Evolutionary conservation across 306 rosid species (phyloP), one percentile per base, ranked within the genome.

Genomic region (Quercus ilex): DNA sequence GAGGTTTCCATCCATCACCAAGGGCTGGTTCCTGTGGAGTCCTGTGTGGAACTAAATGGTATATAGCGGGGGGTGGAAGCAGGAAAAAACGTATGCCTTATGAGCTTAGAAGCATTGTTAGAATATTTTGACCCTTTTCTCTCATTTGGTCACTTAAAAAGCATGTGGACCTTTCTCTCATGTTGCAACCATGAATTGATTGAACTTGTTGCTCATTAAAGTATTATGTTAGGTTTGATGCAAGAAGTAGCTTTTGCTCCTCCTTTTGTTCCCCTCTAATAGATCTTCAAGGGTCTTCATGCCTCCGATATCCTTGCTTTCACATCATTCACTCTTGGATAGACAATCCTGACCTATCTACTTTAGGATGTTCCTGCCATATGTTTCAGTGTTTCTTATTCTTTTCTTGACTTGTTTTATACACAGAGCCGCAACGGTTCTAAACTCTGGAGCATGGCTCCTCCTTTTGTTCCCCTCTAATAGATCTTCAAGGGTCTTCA

Each of bases 31-130:
- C 92, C 89, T 91, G 98, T 81, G 93, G 97, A 1, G 84, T 91
- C 76, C 87, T 94, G 5, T 88, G 92, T 80, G 97, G 97, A 78
- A 89, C 97, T 73, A 94, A 91, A 85, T 94, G 98, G 97, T 94
- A 90, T 87, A 92, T 94, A 12, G 79, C 93, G 5, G 98, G 98
- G 74, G 97, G 98, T 69, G 98, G 97, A 88, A 92, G 93, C 92
- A 85, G 84, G 77, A 94, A 94, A 87, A 92, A 94, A 74, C 83
- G 98, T 94, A 92, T 57, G 97, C 81, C 81, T 82, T 65, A 14
- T 75, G 15, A 78, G 46, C 68, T 56, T 33, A 38, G 59, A 69
- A 73, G 52, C 72, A 78, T 68, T 52, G 55, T 68, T 74, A 70
- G 79, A 65, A 71, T 35, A 38, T 43, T 73, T 77, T 64, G 30